Conservation (phyloP, 2,329 filamentous ascomycete genomes). For the Alternaria sp. region DNA sequence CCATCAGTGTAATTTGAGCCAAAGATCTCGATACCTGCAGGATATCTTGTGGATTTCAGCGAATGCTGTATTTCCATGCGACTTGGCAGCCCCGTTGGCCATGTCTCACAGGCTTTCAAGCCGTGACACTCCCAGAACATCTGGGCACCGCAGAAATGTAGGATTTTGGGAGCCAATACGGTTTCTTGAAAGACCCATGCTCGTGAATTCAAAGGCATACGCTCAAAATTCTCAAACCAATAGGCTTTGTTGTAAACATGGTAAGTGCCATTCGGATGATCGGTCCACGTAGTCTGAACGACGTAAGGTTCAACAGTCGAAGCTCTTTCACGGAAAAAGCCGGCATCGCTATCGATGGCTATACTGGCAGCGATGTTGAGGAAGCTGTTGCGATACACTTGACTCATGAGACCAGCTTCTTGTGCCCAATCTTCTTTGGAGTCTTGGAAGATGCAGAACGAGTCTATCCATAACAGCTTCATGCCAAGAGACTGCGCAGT, state of each 20-base stretch:
- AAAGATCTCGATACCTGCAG: neutral
- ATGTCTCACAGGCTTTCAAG: neutral
- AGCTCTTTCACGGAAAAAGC: neutral
- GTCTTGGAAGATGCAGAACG: neutral
- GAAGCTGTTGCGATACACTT: neutral
- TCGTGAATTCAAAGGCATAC: neutral
- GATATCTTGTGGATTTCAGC: neutral
- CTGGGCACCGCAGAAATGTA: neutral
- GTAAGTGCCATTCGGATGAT: neutral
- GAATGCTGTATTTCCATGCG: neutral
- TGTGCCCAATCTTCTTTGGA: neutral
- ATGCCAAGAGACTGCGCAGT: neutral
- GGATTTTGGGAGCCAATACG: neutral
- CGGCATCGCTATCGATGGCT: neutral
- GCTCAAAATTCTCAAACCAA: neutral
- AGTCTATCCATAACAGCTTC: neutral
- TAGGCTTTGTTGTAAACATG: rapidly evolving
- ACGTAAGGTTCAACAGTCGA: neutral
- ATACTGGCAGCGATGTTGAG: neutral
- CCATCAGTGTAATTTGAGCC: neutral
- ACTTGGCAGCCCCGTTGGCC: neutral
- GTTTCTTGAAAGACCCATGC: neutral
- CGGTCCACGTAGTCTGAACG: neutral
- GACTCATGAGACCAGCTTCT: neutral
- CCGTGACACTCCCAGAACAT: neutral